Evolutionary conservation across 2,329 filamentous ascomycete genomes (phyloP).

Genomic region (Parastagonospora avenae): DNA sequence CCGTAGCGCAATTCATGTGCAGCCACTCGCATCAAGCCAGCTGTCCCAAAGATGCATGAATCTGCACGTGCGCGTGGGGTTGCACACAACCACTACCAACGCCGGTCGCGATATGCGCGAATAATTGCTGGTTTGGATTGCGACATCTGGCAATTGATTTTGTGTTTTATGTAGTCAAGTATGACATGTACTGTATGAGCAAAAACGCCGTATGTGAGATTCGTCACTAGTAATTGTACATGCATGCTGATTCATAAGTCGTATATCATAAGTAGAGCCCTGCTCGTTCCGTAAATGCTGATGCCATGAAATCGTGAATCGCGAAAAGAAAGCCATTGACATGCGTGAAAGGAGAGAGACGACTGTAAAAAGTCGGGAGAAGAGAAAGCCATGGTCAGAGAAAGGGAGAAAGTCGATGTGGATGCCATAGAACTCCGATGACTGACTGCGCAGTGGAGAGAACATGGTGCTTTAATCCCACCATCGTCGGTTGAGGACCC

Average conservation of each 20-base stretch:
- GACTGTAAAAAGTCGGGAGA: not conserved
- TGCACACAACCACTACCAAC: not conserved
- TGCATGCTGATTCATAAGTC: constrained; percentile 3
- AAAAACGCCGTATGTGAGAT: constrained; percentile 2
- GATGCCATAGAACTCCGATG: too few relatives aligned
- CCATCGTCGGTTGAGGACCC: constrained; percentile 38
- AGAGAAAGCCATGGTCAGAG: not conserved
- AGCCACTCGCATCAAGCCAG: constrained; percentile 7
- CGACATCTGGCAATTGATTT: too few relatives aligned
- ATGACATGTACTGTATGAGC: too few relatives aligned
- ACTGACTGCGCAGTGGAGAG: not conserved
- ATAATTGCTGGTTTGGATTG: too few relatives aligned
- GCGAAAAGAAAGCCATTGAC: not conserved
- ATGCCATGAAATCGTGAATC: constrained; percentile 3
- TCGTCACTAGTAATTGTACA: constrained; percentile 7
- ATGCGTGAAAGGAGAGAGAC: not conserved
- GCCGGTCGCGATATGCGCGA: too few relatives aligned
- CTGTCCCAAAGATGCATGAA: constrained; percentile 5
- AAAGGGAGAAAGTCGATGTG: not conserved
- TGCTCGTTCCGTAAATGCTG: not conserved
- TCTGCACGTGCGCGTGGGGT: constrained; percentile 3
- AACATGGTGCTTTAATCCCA: constrained; percentile 37
- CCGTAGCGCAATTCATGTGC: constrained; percentile 1
- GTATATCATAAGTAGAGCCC: not conserved
- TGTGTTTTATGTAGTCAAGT: too few relatives aligned